Evolutionary conservation across 1,284 basidiomycete species (phyloP), one percentile per base, ranked within the genome.

Genomic region (Psilocybe mexicana): DNA sequence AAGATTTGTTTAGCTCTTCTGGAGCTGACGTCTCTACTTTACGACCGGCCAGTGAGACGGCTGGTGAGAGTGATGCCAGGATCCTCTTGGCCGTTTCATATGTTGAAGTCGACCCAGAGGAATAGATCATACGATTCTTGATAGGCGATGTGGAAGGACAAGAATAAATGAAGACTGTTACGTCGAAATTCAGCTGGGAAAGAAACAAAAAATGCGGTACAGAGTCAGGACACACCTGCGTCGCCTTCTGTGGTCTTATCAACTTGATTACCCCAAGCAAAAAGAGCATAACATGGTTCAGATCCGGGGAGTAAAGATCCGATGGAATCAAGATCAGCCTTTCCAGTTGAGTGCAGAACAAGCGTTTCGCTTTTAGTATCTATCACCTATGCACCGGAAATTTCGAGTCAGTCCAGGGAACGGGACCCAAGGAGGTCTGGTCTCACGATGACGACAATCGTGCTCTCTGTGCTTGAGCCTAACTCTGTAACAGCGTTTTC

Each of bases 21-120:
- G 91, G 90, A 64, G 94, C 88, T 0, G 90, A 90, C 0, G 92
- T 94, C 72, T 96, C 92, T 55, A 96, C 79, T 76, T 88, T 89
- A 60, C 84, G 79, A 8, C 80, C 63, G 0, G 80, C 76, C 7
- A 88, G 70, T 58, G 62, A 68, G 12, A 76, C 79, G 46, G 71
- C 72, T 42, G 68, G 76, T 23, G 66, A 78, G 59, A 65, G 73
- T 5, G 76, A 69, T 49, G 72, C 66, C 36, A 90, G 71, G 14
- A 88, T 70, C 10, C 72, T 73, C 65, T 86, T 84, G 42, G 83
- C 84, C 28, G 80, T 73, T 54, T 80, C 76, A 65, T 84, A 86
- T 12, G 89, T 78, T 23, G 81, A 72, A 7, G 79, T 67, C 3
- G 84, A 82, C 11, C 85, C 86, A 0, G 88, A 88, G 0, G 92